These are phyloP conservation scores for Trichophyton simii DNA, from an alignment of 2,329 filamentous ascomycete species.

Conservation along the genomic window DNA sequence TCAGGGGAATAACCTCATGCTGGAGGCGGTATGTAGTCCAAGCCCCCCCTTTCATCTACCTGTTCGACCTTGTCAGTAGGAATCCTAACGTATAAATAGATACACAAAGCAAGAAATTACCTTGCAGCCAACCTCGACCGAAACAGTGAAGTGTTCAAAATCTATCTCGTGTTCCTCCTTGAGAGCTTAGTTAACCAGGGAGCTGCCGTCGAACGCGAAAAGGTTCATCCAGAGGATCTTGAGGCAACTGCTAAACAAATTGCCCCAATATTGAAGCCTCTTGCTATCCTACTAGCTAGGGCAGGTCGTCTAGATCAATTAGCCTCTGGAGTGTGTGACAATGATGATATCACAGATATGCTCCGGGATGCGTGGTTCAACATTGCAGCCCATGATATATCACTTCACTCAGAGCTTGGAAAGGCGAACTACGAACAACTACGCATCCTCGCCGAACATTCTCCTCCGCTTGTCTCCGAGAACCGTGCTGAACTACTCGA, in stretches of 20 bases:
- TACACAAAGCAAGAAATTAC: constrained; percentile 65
- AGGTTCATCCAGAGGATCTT: constrained; percentile 62
- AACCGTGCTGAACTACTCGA: constrained; percentile 81
- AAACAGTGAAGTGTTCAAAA: constrained; percentile 62
- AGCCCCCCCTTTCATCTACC: too few species aligned
- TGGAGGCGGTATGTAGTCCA: constrained; percentile 52
- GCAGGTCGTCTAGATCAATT: constrained; percentile 14
- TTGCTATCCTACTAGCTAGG: constrained; percentile 68
- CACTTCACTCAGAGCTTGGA: constrained; percentile 57
- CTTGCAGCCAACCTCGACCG: constrained; percentile 57
- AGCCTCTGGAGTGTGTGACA: constrained; percentile 24
- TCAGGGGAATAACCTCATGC: constrained; percentile 53
- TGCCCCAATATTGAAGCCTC: constrained; percentile 68
- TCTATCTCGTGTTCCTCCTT: constrained; percentile 73
- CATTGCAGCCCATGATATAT: constrained; percentile 86
- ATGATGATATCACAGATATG: constrained; percentile 58
- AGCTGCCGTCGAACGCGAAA: constrained; percentile 63
- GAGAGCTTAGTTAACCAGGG: constrained; percentile 84
- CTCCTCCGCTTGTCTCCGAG: constrained; percentile 74
- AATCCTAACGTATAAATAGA: constrained; percentile 27
- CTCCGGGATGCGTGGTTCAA: constrained; percentile 97
- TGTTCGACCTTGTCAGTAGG: background rate
- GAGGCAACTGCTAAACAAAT: constrained; percentile 80
- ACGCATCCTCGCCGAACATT: constrained; percentile 72
- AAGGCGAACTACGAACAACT: constrained; percentile 65